phyloP scores from a whole-genome alignment of 108 stramenopile species.

The Pseudonitzschia multiseries region DNA sequence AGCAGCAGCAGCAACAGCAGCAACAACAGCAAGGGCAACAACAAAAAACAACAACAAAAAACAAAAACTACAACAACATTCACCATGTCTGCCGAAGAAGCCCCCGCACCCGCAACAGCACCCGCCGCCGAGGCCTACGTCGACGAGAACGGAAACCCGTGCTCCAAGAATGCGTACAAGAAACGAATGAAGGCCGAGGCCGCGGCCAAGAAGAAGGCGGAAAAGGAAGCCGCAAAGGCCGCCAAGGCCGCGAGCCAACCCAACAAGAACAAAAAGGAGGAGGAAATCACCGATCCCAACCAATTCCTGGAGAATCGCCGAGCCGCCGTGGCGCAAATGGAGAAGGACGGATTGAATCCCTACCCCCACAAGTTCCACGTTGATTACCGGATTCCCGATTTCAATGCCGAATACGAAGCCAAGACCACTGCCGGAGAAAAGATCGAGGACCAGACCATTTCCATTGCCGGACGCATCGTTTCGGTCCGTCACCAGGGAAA shows the following conservation, averaged over 20 bases:
- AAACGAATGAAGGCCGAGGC: conserved; percentile 71
- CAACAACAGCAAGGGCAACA: too few relatives aligned
- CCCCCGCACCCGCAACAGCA: conserved; percentile 33
- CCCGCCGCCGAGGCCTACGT: conserved; percentile 25
- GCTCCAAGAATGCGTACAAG: conserved; percentile 76
- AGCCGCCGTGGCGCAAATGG: conserved; percentile 69
- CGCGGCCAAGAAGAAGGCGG: conserved; percentile 63
- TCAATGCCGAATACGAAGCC: conserved; percentile 66
- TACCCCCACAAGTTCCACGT: conserved; percentile 99
- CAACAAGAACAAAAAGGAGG: conserved; percentile 59
- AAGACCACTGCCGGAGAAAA: conserved; percentile 71
- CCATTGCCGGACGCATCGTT: conserved; percentile 93
- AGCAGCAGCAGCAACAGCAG: too few relatives aligned
- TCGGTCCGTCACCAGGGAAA: conserved; percentile 96
- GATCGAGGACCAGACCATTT: conserved; percentile 68
- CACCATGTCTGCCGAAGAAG: conserved; percentile 22
- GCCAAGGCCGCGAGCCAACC: conserved; percentile 44
- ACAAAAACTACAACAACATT: conserved; percentile 11
- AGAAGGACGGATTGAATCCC: conserved; percentile 85
- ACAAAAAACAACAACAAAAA: conserved; percentile 3
- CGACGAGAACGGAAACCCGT: conserved; percentile 39
- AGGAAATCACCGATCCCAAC: conserved; percentile 91
- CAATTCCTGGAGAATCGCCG: conserved; percentile 94
- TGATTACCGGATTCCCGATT: conserved; percentile 89
- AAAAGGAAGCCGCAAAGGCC: conserved; percentile 61